These are phyloP conservation scores for Erodium moschatum DNA, from an alignment of 441 rosid genomes.

Conservation along the genomic window DNA sequence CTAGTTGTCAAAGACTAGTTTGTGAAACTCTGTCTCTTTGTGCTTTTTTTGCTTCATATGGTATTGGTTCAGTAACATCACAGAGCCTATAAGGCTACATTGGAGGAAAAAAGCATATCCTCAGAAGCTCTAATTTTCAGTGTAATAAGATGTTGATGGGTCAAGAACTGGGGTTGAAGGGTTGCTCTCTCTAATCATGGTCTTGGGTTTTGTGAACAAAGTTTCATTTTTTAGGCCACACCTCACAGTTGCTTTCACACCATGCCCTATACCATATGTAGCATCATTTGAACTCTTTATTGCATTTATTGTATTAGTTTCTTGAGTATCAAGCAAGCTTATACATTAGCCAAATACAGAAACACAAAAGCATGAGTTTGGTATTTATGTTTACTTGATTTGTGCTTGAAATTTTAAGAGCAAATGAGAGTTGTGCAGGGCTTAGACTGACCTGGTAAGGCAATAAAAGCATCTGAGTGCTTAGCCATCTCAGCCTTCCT, in stretches of 20 bases:
- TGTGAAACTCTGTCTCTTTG: no score
- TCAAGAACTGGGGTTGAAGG: conserved; percentile 31
- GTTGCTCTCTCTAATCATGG: no score
- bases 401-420: conserved; percentile 18
- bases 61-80: no score
- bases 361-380: conserved; percentile 19
- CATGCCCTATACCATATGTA: not conserved
- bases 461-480: conserved; percentile 98
- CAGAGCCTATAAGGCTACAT: no score
- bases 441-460: conserved; percentile 73
- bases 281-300: no score
- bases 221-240: conserved; percentile 21
- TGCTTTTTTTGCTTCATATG: no score
- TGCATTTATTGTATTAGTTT: not conserved
- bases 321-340: conserved; percentile 8
- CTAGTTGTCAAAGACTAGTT: no score
- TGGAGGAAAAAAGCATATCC: no score
- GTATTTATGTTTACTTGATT: no score
- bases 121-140: conserved; percentile 46
- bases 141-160: conserved; percentile 57
- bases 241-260: conserved; percentile 21
- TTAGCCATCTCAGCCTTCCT: conserved; percentile 99
- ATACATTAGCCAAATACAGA: conserved; percentile 10
- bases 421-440: conserved; percentile 24
- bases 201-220: conserved; percentile 29